phyloP scores from a whole-genome alignment of 1,284 basidiomycete species.

The Amylostereum areolatum region DNA sequence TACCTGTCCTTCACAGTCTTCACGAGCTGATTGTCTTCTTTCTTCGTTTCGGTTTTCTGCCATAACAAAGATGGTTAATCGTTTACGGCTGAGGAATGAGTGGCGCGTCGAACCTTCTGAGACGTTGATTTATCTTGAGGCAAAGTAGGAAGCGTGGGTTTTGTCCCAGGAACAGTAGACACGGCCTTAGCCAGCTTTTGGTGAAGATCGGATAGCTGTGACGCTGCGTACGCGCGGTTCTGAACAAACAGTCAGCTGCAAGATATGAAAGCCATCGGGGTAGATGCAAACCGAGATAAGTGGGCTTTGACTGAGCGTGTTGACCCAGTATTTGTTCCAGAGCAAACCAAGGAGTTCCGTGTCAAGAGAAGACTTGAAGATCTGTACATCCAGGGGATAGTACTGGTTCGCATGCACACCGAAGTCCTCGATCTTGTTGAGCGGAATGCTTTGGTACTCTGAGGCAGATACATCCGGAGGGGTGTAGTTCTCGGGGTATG shows the following conservation, averaged over 20 bases:
- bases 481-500: slow-evolving; percentile 89
- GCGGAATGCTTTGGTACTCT: slow-evolving; percentile 92
- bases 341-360: slow-evolving; percentile 81
- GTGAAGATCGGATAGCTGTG: slow-evolving; percentile 83
- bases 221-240: slow-evolving; percentile 90
- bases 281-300: slow-evolving; percentile 80
- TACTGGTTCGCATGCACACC: slow-evolving; percentile 98
- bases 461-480: slow-evolving; percentile 65
- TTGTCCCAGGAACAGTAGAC: slow-evolving; percentile 45
- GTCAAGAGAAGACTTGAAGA: slow-evolving; percentile 90
- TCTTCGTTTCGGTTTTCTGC: slow-evolving; percentile 76
- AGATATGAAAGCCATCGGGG: no score
- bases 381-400: slow-evolving; percentile 90
- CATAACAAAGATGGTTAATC: no score
- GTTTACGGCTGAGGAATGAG: no score
- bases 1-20: slow-evolving; percentile 85
- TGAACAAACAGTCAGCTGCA: slow-evolving; percentile 30
- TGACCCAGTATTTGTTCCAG: slow-evolving; percentile 99
- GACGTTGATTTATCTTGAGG: slow-evolving; percentile 39
- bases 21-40: slow-evolving; percentile 69
- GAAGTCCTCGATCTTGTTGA: slow-evolving; percentile 95
- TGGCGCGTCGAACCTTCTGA: no score
- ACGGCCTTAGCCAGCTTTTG: slow-evolving; percentile 77
- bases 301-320: slow-evolving; percentile 88
- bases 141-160: slow-evolving; percentile 43